Percentiles rank a stretch among this genome's conserved stretches.
Conservation (phyloP, 202 grass and related monocot genomes). For the Setaria viridis region DNA sequence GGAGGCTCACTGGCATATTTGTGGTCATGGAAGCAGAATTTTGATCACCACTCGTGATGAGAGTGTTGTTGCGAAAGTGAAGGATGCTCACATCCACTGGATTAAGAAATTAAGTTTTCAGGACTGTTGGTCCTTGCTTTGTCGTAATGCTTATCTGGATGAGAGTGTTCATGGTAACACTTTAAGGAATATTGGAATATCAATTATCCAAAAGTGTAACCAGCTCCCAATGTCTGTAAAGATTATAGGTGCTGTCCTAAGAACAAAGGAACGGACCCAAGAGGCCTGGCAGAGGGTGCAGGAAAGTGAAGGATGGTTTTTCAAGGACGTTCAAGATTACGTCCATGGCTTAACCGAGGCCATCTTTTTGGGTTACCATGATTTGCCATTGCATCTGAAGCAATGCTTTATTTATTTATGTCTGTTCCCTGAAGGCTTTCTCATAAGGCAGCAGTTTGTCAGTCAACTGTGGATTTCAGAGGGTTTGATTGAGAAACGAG, state of each 20-base stretch:
- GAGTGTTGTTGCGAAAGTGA: slow-evolving; percentile 33
- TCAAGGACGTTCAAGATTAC: slow-evolving; percentile 34
- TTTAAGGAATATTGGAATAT: slow-evolving; percentile 49
- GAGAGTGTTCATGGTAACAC: not conserved
- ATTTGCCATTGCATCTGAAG: slow-evolving; percentile 61
- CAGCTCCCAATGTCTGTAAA: slow-evolving; percentile 59
- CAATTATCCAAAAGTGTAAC: slow-evolving; percentile 59
- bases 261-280: slow-evolving; percentile 42
- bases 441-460: slow-evolving; percentile 47
- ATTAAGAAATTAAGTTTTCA: slow-evolving; percentile 38
- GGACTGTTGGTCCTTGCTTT: slow-evolving; percentile 61
- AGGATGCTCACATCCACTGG: slow-evolving; percentile 39
- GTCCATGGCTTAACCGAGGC: slow-evolving; percentile 47
- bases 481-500: slow-evolving; percentile 49
- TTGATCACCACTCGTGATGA: slow-evolving; percentile 57
- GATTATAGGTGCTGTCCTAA: slow-evolving; percentile 54
- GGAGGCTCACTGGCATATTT: slow-evolving; percentile 29
- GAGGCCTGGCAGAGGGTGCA: slow-evolving; percentile 52
- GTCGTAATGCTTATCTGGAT: slow-evolving; percentile 27
- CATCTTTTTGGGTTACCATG: slow-evolving; percentile 61
- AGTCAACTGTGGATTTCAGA: slow-evolving; percentile 69
- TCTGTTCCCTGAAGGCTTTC: slow-evolving; percentile 58
- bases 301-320: slow-evolving; percentile 55
- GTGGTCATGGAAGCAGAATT: slow-evolving; percentile 45
- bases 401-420: slow-evolving; percentile 68